Evolutionary conservation across 495 filamentous ascomycete genomes (phyloP), one percentile per base, ranked within the genome.

Genomic region (Penicillium ochrochloron): DNA sequence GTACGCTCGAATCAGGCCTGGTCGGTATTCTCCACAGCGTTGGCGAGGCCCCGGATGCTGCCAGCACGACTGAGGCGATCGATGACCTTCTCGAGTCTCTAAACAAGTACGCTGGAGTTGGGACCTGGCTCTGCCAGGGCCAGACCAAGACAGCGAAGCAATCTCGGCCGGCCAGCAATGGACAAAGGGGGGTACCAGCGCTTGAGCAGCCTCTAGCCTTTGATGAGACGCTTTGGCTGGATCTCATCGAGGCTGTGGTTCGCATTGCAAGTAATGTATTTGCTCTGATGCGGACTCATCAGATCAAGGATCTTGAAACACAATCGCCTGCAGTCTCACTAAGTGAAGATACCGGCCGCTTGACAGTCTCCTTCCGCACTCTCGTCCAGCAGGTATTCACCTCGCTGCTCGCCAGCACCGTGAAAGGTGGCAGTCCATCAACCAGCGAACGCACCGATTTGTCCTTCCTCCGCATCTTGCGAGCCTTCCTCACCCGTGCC

Each of bases 61-160:
- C 73, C 5, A 84, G 78, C 53, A 84, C 80, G 0, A 77, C 80
- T 44, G 84, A 89, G 52, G 82, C 83, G n/a, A 76, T 81, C 27
- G 63, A 77, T 34, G 82, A 87, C 53, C 82, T 96, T 2, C 80
- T 97, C 19, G 86, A 88, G 41, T 90, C 89, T 5, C 75, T 99
- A 48, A 86, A 94, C 60, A 98, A 94, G 72, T 97, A 96, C 74
- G 84, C 88, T 0, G 87, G 91, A 56, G 92, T 99, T 23, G 95
- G 95, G 33, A 92, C 94, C 23, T 99, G 95, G 95, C 84, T 99
- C 25, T 97, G 95, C 69, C 93, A 95, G 77, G 89, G 91, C 37
- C 93, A 98, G 76, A 94, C 85, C 57, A 92, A 90, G 68, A 86
- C 84, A 1, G 75, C 80, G 17, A 80, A 83, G 65, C 76, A 78